Evolutionary conservation across 192 early-diverging fungal species (phyloP), one percentile per base, ranked within the genome.

Genomic region (Kickxella alabastrina): DNA sequence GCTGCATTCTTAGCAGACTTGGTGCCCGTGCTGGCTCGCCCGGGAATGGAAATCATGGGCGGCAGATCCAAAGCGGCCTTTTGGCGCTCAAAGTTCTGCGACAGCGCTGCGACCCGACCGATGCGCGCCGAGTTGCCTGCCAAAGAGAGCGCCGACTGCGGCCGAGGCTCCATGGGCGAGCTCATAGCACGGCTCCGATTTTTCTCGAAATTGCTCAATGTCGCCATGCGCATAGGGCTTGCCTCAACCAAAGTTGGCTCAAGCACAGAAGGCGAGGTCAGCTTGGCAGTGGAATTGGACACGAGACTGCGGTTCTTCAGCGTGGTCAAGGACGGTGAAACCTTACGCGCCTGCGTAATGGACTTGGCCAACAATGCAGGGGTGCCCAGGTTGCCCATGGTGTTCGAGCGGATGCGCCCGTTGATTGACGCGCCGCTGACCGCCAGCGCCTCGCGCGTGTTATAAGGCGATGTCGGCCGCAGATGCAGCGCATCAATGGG

Each of bases 1-100:
- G 38, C 49, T 5, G 42, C 25, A 13, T 43, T 26, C n/a, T 14
- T 3, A 15, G 28, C 15, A 3, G 27, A 27, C 0, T 32, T 35
- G 12, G 21, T 31, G 10, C 17, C 44, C 6, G 46, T 13, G 9
- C 23, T 62, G 5, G 46, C 59, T n/a, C 49, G 49, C 1, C 62
- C 37, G 0, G 69, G 57, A 10, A 74, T 74, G 17, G 59, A 34
- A 10, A 74, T 61, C 24, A 50, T 54, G 10, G 59, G 54, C 0
- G 54, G 54, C 9, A 41, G 25, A 6, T 38, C 43, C 14, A 22
- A 39, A 27, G 36, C 45, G n/a, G 39, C 15, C 38, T 65, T 42
- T 21, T 60, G 58, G 26, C 62, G 58, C 54, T 73, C 72, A 68
- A 75, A 75, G 56, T 60, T 75, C 53, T 75, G 72, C 36, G 72